phyloP scores from a whole-genome alignment of 495 filamentous ascomycete species.

The Xylaria castorea region DNA sequence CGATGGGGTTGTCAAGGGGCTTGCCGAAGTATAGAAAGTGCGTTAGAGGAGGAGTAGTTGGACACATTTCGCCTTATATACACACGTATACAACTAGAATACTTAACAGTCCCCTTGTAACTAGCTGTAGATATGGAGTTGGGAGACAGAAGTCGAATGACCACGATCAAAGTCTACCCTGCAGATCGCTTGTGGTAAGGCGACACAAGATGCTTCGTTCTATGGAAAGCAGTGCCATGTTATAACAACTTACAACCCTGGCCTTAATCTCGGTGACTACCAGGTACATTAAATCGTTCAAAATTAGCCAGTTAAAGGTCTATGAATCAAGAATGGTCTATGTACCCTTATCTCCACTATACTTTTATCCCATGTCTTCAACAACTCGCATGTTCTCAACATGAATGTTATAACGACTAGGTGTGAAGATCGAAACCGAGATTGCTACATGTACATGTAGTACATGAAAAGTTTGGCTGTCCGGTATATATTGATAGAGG shows the following conservation, averaged over 20 bases:
- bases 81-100: neutral
- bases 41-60: neutral
- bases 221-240: neutral
- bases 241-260: neutral
- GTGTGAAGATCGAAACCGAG: no score
- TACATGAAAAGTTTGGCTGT: no score
- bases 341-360: no score
- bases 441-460: no score
- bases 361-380: no score
- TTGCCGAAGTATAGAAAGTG: neutral
- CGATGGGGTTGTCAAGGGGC: constrained; percentile 45
- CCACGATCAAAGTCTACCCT: neutral
- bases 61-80: neutral
- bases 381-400: no score
- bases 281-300: no score
- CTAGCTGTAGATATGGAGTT: neutral
- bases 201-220: neutral
- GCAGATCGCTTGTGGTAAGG: neutral
- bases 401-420: no score
- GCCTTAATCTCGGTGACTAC: no score
- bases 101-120: neutral
- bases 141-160: neutral
- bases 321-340: no score
- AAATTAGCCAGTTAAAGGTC: no score
- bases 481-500: neutral